These are phyloP conservation scores for Eucalyptus sp. DNA, from an alignment of 345 rosid genomes.

Conservation along the genomic window DNA sequence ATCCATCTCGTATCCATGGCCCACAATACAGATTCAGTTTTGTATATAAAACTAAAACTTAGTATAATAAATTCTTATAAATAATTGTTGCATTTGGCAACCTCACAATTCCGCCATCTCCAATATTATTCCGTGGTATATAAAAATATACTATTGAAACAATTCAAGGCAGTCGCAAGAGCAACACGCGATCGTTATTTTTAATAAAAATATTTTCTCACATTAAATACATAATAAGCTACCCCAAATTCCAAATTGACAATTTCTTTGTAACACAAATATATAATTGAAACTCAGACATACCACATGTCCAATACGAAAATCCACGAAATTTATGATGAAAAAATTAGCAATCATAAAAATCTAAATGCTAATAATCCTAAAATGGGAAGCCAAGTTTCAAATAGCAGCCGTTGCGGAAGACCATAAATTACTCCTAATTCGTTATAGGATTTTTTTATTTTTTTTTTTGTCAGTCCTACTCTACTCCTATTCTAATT, in stretches of 20 bases:
- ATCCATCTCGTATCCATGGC: not conserved
- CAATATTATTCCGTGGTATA: not conserved
- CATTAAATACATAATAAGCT: not conserved
- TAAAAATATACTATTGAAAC: not conserved
- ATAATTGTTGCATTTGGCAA: not conserved
- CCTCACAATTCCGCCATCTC: not conserved
- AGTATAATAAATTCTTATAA: not conserved
- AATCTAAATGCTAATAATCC: not conserved
- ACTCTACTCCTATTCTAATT: too few species aligned
- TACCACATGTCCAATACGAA: not conserved
- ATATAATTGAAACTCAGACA: not conserved
- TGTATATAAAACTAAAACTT: not conserved
- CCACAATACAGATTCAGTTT: not conserved
- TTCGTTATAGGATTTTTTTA: fast-evolving
- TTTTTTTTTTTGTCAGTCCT: too few species aligned
- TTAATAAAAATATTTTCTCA: not conserved
- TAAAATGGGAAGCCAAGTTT: not conserved
- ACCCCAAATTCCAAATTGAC: not conserved
- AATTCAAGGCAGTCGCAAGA: not conserved
- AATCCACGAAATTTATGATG: not conserved
- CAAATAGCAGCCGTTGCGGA: fast-evolving
- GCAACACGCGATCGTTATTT: not conserved
- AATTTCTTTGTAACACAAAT: not conserved
- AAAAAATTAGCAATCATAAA: not conserved
- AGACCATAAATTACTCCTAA: not conserved